A percentile compares a stretch with the other conserved stretches of the same genome.
These are phyloP conservation scores for Russula brevipes DNA, from an alignment of 768 basidiomycete genomes.

Conservation along the genomic window DNA sequence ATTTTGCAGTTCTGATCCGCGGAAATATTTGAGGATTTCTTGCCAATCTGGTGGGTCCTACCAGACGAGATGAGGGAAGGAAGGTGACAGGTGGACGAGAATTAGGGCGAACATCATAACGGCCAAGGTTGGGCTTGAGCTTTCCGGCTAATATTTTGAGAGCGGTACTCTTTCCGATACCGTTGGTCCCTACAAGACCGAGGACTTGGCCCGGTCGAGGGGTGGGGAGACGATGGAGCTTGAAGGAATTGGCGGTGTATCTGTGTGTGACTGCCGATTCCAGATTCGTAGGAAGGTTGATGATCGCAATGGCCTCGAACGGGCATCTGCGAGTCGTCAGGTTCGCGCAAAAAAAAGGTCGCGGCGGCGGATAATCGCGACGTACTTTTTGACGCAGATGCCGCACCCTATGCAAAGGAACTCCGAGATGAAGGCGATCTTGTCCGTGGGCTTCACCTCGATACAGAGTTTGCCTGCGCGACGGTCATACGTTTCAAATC, in stretches of 20 bases:
- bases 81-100: constrained; percentile 1
- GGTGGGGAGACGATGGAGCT: constrained; percentile 95
- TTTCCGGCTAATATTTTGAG: constrained; percentile 96
- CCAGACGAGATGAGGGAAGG: constrained; percentile 10
- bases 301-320: constrained; percentile 98
- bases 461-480: constrained; percentile 89
- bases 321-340: constrained; percentile 66
- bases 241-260: constrained; percentile 98
- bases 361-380: constrained; percentile 2
- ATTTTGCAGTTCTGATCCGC: constrained; percentile 97
- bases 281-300: constrained; percentile 97
- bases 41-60: constrained; percentile 99
- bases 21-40: constrained; percentile 97
- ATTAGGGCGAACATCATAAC: constrained; percentile 70
- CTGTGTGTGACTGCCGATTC: constrained; percentile 96
- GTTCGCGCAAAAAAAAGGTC: not conserved
- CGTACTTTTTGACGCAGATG: constrained; percentile 99
- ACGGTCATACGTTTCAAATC: not conserved
- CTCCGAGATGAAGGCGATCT: constrained; percentile 98
- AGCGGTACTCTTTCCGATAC: constrained; percentile 98
- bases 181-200: constrained; percentile 98
- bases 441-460: constrained; percentile 92
- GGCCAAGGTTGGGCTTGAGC: constrained; percentile 94
- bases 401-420: constrained; percentile 99
- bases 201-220: constrained; percentile 97